Percentiles rank a stretch among this genome's conserved stretches.
These are phyloP conservation scores for Areca catechu DNA, from an alignment of 176 grass and related monocot genomes.

Conservation along the genomic window DNA sequence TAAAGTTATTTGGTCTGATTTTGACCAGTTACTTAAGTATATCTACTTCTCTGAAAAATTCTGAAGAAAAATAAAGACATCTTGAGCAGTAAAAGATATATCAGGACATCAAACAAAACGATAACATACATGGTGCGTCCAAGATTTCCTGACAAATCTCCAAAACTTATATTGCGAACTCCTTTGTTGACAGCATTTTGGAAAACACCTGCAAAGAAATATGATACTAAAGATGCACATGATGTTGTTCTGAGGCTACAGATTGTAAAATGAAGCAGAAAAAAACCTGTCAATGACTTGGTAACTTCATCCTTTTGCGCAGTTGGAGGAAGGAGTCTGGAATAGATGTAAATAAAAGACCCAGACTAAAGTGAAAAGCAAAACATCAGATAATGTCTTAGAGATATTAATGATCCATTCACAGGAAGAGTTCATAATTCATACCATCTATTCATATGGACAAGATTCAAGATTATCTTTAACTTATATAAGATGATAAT, in stretches of 20 bases:
- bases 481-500: too few relatives aligned
- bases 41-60: too few relatives aligned
- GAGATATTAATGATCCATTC: too few relatives aligned
- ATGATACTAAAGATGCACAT: conserved; percentile 13
- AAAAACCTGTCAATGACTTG: conserved; percentile 87
- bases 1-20: too few relatives aligned
- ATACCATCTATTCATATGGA: too few relatives aligned
- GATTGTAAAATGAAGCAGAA: conserved; percentile 11
- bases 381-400: too few relatives aligned
- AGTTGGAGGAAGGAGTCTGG: conserved; percentile 89
- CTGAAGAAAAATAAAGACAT: too few relatives aligned
- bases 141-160: conserved; percentile 93
- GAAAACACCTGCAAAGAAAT: conserved; percentile 68
- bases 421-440: too few relatives aligned
- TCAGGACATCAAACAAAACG: conserved; percentile 13
- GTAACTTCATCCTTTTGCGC: conserved; percentile 88
- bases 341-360: conserved; percentile 11
- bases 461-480: too few relatives aligned
- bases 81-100: not conserved
- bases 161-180: conserved; percentile 95
- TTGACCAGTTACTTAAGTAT: too few relatives aligned
- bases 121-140: conserved; percentile 74
- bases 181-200: conserved; percentile 95
- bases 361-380: too few relatives aligned
- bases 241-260: conserved; percentile 1